Conservation (phyloP, 1,284 basidiomycete genomes). For the Pyrrhoderma noxium region DNA sequence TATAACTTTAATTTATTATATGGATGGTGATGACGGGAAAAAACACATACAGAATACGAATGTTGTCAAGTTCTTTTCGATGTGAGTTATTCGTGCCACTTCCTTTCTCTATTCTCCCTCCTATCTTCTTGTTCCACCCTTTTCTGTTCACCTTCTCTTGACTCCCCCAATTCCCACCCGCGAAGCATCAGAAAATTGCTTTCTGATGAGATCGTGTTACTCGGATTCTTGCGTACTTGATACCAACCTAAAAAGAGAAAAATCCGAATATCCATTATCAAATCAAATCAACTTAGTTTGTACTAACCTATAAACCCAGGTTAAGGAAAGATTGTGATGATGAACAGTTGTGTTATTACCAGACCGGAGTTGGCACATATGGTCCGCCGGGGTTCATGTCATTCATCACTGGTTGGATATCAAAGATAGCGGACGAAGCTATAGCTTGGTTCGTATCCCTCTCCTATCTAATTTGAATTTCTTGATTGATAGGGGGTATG, state of each 20-base stretch:
- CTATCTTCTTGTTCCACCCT: too few species aligned
- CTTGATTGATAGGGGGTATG: not conserved
- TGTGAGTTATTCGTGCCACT: conserved; percentile 23
- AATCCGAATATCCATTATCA: too few species aligned
- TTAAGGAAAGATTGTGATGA: conserved; percentile 46
- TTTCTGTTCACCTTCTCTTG: too few species aligned
- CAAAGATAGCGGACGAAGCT: conserved; percentile 48
- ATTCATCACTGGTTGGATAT: conserved; percentile 41
- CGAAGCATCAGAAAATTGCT: too few species aligned
- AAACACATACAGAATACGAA: conserved; percentile 52
- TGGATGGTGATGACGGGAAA: not conserved
- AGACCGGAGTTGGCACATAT: conserved; percentile 62
- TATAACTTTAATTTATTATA: too few species aligned
- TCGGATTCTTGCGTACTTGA: too few species aligned
- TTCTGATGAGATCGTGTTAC: too few species aligned
- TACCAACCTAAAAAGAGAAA: too few species aligned
- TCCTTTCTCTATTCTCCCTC: too few species aligned
- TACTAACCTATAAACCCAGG: conserved; percentile 25
- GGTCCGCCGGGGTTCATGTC: conserved; percentile 44
- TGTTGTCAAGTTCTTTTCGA: conserved; percentile 57
- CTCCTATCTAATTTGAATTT: not conserved
- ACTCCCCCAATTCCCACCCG: too few species aligned
- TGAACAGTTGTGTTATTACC: conserved; percentile 62
- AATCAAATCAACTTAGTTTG: too few species aligned
- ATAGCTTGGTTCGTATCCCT: conserved; percentile 45